Base-by-base conservation (phyloP, 768 basidiomycete species). In the Agrocybe praecox region DNA sequence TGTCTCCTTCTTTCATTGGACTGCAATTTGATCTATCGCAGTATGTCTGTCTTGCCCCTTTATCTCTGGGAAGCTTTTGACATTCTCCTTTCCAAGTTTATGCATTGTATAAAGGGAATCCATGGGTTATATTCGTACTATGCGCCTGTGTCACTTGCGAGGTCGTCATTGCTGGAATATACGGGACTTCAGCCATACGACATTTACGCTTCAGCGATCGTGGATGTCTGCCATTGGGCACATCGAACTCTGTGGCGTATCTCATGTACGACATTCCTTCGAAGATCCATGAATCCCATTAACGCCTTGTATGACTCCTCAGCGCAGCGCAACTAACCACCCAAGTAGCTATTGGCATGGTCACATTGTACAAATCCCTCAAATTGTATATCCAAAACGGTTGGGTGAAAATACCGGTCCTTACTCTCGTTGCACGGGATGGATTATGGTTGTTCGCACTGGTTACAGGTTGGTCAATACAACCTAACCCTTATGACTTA, bases 341-440 rank as follows among this genome's bases (percentile, higher is more conserved):
- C 17, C 61, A 62, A 32, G 11, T 53, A 2, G 7, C 56, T 19
- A 54, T 64, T 21, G 53, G 53, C 49, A 12, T 32, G 18, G 29
- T 59, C 33, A 61, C 60, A 2, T 53, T 53, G 9, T 64, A 61
- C 52, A 59, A 61, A 23, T 55, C 61, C 17, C 22, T 61, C 6
- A 40, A 21, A 44, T 44, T 58, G 5, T 55, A 52, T 36, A 23
- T 51, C 10, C 57, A 57, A 40, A 44, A 46, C 48, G 60, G 62
- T 3, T 64, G 60, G 62, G 44, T 49, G 46, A 56, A 59, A 15
- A 53, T 64, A 19, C 62, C 62, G 17, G 26, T 64, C 4, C 36
- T 61, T 24, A 53, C 57, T 18, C 51, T 64, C 12, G 44, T 64
- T 29, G 51, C 58, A 19, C 57, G 62, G 6, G 62, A 64, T 50